Conservation (phyloP, 805 yeast genomes). For the Lachancea nothofagi region DNA sequence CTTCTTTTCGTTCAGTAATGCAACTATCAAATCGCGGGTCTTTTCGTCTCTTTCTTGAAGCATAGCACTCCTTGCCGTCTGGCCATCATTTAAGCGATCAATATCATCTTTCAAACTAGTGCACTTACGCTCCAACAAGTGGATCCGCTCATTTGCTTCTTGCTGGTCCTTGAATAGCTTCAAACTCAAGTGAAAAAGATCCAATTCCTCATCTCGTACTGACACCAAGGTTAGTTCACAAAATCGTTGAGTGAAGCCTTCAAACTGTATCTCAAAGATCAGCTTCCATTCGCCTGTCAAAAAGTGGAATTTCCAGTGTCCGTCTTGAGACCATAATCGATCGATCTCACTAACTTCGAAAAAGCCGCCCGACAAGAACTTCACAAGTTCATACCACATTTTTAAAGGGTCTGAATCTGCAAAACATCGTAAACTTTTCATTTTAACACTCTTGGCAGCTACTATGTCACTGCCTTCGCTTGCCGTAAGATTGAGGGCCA, state of each 20-base stretch:
- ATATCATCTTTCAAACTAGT: slow-evolving; percentile 4
- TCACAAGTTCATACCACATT: slow-evolving; percentile 26
- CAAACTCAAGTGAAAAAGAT: slow-evolving; percentile 23
- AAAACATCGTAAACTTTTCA: slow-evolving; percentile 14
- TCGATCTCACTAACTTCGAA: slow-evolving; percentile 8
- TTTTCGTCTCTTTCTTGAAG: slow-evolving; percentile 21
- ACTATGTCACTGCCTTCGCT: slow-evolving; percentile 27
- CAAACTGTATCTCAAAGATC: slow-evolving; percentile 17
- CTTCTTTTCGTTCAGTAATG: slow-evolving; percentile 27
- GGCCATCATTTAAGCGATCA: slow-evolving; percentile 9
- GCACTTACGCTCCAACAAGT: neutral
- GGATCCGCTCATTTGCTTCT: slow-evolving; percentile 12
- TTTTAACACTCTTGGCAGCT: neutral
- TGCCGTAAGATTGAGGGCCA: slow-evolving; percentile 12
- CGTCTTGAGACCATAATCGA: slow-evolving; percentile 8
- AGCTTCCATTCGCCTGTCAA: slow-evolving; percentile 17
- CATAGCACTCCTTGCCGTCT: slow-evolving; percentile 13
- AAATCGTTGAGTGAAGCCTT: slow-evolving; percentile 19
- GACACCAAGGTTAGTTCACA: slow-evolving; percentile 18
- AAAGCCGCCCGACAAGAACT: slow-evolving; percentile 17
- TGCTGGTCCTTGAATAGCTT: slow-evolving; percentile 14
- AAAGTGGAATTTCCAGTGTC: slow-evolving; percentile 18
- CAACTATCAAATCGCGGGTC: slow-evolving; percentile 19
- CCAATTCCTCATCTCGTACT: slow-evolving; percentile 19
- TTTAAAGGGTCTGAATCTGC: slow-evolving; percentile 4